Evolutionary conservation across 2,329 filamentous ascomycete genomes (phyloP).

Genomic region (Botryotinia globosa): DNA sequence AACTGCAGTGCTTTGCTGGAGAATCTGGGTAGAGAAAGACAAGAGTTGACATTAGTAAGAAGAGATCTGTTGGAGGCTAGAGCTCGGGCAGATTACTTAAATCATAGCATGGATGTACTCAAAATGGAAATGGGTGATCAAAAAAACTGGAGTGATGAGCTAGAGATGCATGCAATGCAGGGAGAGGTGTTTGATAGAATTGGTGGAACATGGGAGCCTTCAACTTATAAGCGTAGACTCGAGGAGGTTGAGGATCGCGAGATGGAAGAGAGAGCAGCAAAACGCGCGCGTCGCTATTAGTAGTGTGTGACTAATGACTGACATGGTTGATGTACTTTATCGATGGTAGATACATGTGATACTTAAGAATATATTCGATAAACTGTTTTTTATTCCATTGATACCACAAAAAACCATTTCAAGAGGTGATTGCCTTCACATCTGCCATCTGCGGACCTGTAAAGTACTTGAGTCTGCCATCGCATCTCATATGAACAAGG

Average conservation of each 20-base stretch:
- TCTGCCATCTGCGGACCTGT: not conserved
- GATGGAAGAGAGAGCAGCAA: not conserved
- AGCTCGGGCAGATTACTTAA: not conserved
- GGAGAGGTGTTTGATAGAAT: not conserved
- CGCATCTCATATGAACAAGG: rapidly evolving
- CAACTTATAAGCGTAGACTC: not conserved
- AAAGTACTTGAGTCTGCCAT: not conserved
- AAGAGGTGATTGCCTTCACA: rapidly evolving
- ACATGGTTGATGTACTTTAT: not conserved
- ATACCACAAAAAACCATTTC: not conserved
- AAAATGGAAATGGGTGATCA: not conserved
- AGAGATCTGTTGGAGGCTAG: not conserved
- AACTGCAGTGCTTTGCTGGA: not conserved
- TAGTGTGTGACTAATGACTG: not conserved
- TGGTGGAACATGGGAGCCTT: not conserved
- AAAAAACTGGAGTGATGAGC: not conserved
- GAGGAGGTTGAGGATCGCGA: not conserved
- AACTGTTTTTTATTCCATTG: rapidly evolving
- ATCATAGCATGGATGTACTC: not conserved
- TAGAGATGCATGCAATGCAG: not conserved
- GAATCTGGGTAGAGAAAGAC: not conserved
- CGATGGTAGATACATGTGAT: not conserved
- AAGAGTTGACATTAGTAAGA: not conserved
- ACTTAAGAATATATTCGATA: not conserved
- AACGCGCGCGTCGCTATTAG: not conserved